Evolutionary conservation across 1,139 yeast species (phyloP), one percentile per base, ranked within the genome.

Genomic region (Sugiyamaella grinbergsii): DNA sequence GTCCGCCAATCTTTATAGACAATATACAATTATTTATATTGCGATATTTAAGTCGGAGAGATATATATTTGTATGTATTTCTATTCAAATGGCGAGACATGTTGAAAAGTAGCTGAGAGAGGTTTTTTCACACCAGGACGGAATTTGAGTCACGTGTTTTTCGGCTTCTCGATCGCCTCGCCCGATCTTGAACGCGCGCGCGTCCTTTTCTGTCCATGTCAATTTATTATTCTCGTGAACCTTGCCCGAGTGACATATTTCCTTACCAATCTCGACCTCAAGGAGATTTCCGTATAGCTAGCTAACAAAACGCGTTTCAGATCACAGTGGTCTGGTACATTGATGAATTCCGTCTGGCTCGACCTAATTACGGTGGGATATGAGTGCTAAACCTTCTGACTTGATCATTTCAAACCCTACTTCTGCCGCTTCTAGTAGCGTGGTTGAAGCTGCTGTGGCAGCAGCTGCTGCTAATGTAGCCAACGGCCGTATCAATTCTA

Each of bases 1-100:
- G 13, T 42, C 5, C 38, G 15, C 8, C 46, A 50, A 23, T 40
- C 31, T 16, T 42, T 46, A 42, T 46, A 48, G 36, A 23, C 26
- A 23, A 8, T 5, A 23, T 8, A 29, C 16, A 29, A n/a, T n/a
- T n/a, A n/a, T n/a, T n/a, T n/a, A n/a, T n/a, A n/a, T n/a, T n/a
- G n/a, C n/a, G n/a, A n/a, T n/a, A n/a, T n/a, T n/a, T n/a, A n/a
- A n/a, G n/a, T n/a, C n/a, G n/a, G n/a, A n/a, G n/a, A n/a, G n/a
- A n/a, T n/a, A n/a, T n/a, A n/a, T n/a, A n/a, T n/a, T n/a, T n/a
- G n/a, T n/a, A n/a, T n/a, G n/a, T n/a, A n/a, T n/a, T n/a, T n/a
- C n/a, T n/a, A n/a, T n/a, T n/a, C n/a, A n/a, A n/a, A n/a, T n/a
- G n/a, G n/a, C n/a, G n/a, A n/a, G n/a, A n/a, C n/a, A n/a, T n/a